Conservation (phyloP, 768 basidiomycete species). For the Cystobasidiopsis lactophilus region DNA sequence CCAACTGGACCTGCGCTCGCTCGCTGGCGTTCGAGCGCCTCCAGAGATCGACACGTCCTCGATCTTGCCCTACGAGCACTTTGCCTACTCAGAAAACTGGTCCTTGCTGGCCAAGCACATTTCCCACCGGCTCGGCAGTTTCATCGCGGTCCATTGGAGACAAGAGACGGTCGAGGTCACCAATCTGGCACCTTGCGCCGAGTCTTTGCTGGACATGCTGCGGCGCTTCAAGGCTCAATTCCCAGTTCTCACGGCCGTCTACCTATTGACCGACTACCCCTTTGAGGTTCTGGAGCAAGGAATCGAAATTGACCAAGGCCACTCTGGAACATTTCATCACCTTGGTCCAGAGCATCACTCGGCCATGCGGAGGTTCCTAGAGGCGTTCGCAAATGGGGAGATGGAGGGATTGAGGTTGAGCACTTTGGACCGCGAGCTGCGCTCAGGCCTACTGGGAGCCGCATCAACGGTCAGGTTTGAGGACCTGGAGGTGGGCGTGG, state of each 20-base stretch:
- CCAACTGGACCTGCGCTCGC: no score
- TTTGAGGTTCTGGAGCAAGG: slow-evolving; percentile 15
- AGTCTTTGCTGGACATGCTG: slow-evolving; percentile 32
- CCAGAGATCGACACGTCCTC: slow-evolving; percentile 3
- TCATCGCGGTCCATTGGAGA: slow-evolving; percentile 37
- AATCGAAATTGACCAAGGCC: background rate
- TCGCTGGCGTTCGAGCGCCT: slow-evolving; percentile 25
- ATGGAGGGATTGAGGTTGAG: slow-evolving; percentile 29
- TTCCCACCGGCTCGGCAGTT: slow-evolving; percentile 25
- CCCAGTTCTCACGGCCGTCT: slow-evolving; percentile 28
- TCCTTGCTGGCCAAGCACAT: slow-evolving; percentile 28
- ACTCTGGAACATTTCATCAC: slow-evolving; percentile 32
- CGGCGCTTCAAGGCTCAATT: slow-evolving; percentile 10
- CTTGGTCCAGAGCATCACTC: slow-evolving; percentile 29
- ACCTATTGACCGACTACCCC: slow-evolving; percentile 39
- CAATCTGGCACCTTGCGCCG: slow-evolving; percentile 32
- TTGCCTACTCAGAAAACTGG: slow-evolving; percentile 32
- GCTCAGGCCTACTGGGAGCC: slow-evolving; percentile 8
- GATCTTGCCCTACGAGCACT: slow-evolving; percentile 10
- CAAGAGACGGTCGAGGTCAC: slow-evolving; percentile 33
- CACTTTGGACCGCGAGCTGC: slow-evolving; percentile 28
- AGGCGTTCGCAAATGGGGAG: slow-evolving; percentile 30
- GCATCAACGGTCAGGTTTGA: slow-evolving; percentile 10
- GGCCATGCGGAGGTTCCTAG: slow-evolving; percentile 29
- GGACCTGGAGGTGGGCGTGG: slow-evolving; percentile 31